A percentile compares a stretch with the other conserved stretches of the same genome.
These are phyloP conservation scores for Didymella exigua DNA, from an alignment of 2,329 filamentous ascomycete genomes.

Conservation along the genomic window DNA sequence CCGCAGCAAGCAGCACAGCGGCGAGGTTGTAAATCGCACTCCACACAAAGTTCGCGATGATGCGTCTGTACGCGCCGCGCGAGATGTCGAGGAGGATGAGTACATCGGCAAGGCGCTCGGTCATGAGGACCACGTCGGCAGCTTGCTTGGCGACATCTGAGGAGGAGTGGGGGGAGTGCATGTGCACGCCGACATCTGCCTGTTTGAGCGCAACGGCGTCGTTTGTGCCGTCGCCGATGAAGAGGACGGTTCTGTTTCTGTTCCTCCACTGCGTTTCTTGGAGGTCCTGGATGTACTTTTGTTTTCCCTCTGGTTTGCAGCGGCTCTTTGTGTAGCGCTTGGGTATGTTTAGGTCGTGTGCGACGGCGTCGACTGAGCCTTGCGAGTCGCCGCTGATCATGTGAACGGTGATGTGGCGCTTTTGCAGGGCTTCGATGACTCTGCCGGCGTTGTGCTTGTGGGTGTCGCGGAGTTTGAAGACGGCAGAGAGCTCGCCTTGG, in stretches of 20 bases:
- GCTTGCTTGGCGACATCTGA: constrained; percentile 68
- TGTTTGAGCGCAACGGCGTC: constrained; percentile 75
- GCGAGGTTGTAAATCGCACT: constrained; percentile 72
- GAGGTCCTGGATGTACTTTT: constrained; percentile 54
- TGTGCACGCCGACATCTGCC: constrained; percentile 73
- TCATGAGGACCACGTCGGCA: constrained; percentile 72
- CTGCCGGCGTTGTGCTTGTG: constrained; percentile 58
- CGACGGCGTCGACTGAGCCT: constrained; percentile 57
- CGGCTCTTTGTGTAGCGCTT: constrained; percentile 50
- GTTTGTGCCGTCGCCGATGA: constrained; percentile 80
- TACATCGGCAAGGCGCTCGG: constrained; percentile 61
- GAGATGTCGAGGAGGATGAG: constrained; percentile 63
- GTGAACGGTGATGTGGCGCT: constrained; percentile 57
- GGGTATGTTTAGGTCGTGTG: constrained; percentile 47
- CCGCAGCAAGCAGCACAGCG: constrained; percentile 69
- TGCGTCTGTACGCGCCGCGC: constrained; percentile 46
- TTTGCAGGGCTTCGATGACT: constrained; percentile 58
- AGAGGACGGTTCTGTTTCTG: constrained; percentile 60
- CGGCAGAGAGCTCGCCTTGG: constrained; percentile 46
- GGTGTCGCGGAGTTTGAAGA: constrained; percentile 58
- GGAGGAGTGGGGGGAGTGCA: constrained; percentile 56
- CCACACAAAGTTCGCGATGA: constrained; percentile 73
- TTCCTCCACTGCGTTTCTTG: constrained; percentile 16
- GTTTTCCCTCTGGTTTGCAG: constrained; percentile 61
- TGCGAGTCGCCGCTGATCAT: constrained; percentile 64